phyloP scores from a whole-genome alignment of 1,284 basidiomycete species.

The Schizophyllum amplum region DNA sequence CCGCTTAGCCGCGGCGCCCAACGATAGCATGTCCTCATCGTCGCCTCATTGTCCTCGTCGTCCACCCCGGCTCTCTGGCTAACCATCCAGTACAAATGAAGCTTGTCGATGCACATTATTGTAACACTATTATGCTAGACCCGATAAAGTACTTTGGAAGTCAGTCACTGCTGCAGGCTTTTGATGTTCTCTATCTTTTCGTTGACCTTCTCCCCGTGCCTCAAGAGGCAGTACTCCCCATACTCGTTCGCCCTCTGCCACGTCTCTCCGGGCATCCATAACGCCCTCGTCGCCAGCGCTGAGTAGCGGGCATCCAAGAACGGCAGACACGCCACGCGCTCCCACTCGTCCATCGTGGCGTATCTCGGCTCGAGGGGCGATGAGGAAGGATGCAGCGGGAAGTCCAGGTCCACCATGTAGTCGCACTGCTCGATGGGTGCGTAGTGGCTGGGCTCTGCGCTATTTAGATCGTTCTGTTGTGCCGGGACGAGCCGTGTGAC shows the following conservation, averaged over 20 bases:
- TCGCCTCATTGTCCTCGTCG: no score
- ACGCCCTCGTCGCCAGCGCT: conserved; percentile 56
- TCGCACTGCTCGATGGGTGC: conserved; percentile 73
- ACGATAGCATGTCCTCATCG: not conserved
- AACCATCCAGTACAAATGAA: no score
- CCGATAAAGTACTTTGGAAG: not conserved
- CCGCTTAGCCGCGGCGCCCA: not conserved
- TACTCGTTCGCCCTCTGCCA: conserved; percentile 61
- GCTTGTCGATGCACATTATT: not conserved
- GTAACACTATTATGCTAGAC: not conserved
- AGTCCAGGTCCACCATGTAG: conserved; percentile 83
- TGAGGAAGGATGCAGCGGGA: conserved; percentile 53
- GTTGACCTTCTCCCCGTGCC: conserved; percentile 36
- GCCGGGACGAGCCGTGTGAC: conserved; percentile 59
- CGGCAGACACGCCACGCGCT: conserved; percentile 63
- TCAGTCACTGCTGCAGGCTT: not conserved
- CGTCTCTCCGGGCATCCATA: conserved; percentile 68
- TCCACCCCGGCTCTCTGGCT: no score
- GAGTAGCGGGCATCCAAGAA: conserved; percentile 82
- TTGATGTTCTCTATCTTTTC: conserved; percentile 25
- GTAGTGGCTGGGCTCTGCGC: conserved; percentile 72
- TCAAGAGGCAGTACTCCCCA: conserved; percentile 68
- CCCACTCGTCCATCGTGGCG: conserved; percentile 60
- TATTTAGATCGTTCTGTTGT: conserved; percentile 86
- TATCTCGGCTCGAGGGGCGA: conserved; percentile 75